Conservation (phyloP, 202 grass and related monocot genomes). For the Schoenoplectus tabernaemontani region DNA sequence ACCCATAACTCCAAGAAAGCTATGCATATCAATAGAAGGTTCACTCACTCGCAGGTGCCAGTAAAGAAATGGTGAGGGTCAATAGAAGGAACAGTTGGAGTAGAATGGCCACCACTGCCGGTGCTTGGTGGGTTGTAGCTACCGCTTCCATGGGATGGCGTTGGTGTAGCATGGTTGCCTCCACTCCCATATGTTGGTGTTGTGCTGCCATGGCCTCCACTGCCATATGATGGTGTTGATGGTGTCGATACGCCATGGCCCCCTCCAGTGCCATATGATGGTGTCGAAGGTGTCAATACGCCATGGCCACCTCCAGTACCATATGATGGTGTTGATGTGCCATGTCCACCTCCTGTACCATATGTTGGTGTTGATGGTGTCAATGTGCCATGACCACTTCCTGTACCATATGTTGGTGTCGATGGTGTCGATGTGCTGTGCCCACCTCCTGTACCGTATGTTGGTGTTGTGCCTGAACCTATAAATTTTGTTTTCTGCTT, state of each 20-base stretch:
- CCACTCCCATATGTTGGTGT: constrained; percentile 16
- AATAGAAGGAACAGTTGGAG: constrained; percentile 24
- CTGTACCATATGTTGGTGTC: too few species aligned
- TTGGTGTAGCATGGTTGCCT: constrained; percentile 24
- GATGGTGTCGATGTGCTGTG: too few species aligned
- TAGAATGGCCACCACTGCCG: constrained; percentile 22
- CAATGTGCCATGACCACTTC: too few species aligned
- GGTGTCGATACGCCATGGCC: constrained; percentile 23
- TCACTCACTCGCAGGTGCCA: constrained; percentile 65
- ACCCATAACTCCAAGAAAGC: neutral
- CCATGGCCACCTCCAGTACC: constrained; percentile 31
- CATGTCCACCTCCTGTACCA: too few species aligned
- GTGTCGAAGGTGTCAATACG: constrained; percentile 21
- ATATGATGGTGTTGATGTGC: constrained; percentile 20
- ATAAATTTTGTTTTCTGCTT: neutral
- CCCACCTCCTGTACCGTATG: neutral
- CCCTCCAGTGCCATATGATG: constrained; percentile 27
- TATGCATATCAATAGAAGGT: neutral
- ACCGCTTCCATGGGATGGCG: constrained; percentile 34
- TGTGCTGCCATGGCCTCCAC: constrained; percentile 8
- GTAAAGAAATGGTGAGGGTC: constrained; percentile 40
- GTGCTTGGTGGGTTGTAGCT: constrained; percentile 36
- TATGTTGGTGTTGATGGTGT: too few species aligned
- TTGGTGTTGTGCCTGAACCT: constrained; percentile 5
- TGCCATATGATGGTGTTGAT: constrained; percentile 31